phyloP scores from a whole-genome alignment of 2,329 filamentous ascomycete species.

The Sarocladium brachiariae region DNA sequence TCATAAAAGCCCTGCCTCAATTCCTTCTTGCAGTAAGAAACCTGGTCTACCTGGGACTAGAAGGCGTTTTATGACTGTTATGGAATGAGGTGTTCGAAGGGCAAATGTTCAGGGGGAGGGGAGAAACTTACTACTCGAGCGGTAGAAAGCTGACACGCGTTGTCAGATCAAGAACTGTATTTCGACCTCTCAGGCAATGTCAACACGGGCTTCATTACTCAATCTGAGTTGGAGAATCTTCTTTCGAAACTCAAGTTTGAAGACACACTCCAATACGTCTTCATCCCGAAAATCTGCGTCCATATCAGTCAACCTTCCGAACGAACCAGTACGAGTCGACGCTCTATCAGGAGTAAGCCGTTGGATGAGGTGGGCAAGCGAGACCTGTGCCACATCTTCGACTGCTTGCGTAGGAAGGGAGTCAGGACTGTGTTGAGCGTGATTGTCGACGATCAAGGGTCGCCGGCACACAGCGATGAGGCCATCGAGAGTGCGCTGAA shows the following conservation, averaged over 20 bases:
- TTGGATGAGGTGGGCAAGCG: slow-evolving; percentile 12
- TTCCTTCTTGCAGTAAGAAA: too few relatives aligned
- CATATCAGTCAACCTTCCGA: slow-evolving; percentile 6
- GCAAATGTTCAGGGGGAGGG: too few relatives aligned
- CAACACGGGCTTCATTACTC: slow-evolving; percentile 5
- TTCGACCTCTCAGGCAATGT: slow-evolving; percentile 18
- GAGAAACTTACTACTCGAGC: too few relatives aligned
- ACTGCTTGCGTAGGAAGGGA: slow-evolving; percentile 19
- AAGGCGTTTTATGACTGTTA: too few relatives aligned
- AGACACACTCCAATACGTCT: slow-evolving; percentile 21
- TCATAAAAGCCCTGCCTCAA: too few relatives aligned
- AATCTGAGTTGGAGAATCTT: slow-evolving; percentile 15
- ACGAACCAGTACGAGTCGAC: slow-evolving; percentile 1
- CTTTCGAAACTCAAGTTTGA: slow-evolving; percentile 18
- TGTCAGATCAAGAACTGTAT: slow-evolving; percentile 18
- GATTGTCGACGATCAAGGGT: slow-evolving; percentile 19
- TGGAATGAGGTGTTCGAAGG: too few relatives aligned
- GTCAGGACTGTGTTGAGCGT: slow-evolving; percentile 22
- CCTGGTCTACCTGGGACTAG: too few relatives aligned
- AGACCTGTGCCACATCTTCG: slow-evolving; percentile 21
- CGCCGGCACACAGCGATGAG: slow-evolving; percentile 21
- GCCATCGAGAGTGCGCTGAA: slow-evolving; percentile 21
- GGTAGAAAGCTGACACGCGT: not conserved
- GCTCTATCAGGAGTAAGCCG: slow-evolving; percentile 9
- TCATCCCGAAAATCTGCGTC: slow-evolving; percentile 15